Evolutionary conservation across 768 basidiomycete genomes (phyloP), one percentile per base, ranked within the genome.

Genomic region (Suillus decipiens): DNA sequence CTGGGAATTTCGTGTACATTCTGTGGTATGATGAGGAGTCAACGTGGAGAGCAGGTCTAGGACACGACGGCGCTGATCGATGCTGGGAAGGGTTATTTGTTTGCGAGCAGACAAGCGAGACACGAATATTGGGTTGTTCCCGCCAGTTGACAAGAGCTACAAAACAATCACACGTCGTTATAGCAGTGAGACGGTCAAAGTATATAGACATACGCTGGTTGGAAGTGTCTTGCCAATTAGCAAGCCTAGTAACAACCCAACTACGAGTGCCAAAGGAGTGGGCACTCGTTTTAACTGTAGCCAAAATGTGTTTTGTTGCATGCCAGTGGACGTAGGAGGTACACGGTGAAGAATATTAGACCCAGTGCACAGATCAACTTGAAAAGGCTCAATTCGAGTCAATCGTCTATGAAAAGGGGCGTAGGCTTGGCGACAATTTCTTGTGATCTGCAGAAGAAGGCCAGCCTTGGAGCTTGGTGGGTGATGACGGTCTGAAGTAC

Each of bases 1-100:
- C 74, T 98, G 96, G 5, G 93, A 82, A 69, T 84, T 82, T 59
- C 92, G 86, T 9, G 92, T 93, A 78, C 96, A 99, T 77, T 96
- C 90, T 62, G 89, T 89, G 22, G 97, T 99, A 74, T 99, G 90
- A 72, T 97, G 94, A 0, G 95, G 88, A 0, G 94, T 88, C 54
- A 99, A 85, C 5, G 90, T 89, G 34, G 90, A 90, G 61, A 99
- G 82, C 59, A 98, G 84, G 61, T 94, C 88, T 41, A 99, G 84
- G 14, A 99, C 87, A 28, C 95, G 89, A 33, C 82, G 81, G 15
- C 97, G 89, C 75, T 99, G 95, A 51, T 90, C 88, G 14, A 89
- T 73, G 0, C 91, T 92, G 1, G 96, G 96, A 1, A 92, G 81
- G 33, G 86, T 83, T 51, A 93, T 81, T 17, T 86, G 84, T 62